Percentiles rank a stretch among this genome's conserved stretches.
Evolutionary conservation across 2,329 filamentous ascomycete species (phyloP).

Genomic region (Coniochaeta sp.): DNA sequence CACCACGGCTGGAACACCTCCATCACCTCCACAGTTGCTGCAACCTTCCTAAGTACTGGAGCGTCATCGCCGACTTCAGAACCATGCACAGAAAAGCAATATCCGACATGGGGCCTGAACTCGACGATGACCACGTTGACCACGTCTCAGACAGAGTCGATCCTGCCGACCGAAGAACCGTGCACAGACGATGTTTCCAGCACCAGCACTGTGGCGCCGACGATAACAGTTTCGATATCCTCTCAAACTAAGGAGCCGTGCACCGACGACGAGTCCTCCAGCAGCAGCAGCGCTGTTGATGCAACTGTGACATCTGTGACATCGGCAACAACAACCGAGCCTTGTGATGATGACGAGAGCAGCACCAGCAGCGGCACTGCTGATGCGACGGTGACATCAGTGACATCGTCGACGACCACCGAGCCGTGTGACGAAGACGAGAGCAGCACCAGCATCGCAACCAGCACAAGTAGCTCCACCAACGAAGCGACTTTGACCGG

Average conservation of each 20-base stretch:
- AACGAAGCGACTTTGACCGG: not conserved
- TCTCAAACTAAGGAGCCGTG: not conserved
- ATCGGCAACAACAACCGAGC: not conserved
- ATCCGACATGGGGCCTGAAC: not conserved
- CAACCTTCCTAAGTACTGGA: not conserved
- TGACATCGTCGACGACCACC: not conserved
- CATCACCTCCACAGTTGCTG: not conserved
- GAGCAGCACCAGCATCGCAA: not conserved
- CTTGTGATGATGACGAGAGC: not conserved
- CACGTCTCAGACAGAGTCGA: not conserved
- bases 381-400: not conserved
- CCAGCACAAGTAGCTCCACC: not conserved
- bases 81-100: not conserved
- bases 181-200: not conserved
- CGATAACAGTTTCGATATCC: not conserved
- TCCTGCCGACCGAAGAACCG: not conserved
- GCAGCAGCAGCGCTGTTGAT: not conserved
- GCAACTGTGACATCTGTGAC: not conserved
- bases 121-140: not conserved
- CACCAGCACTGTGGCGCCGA: not conserved
- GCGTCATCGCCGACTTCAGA: not conserved
- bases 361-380: not conserved
- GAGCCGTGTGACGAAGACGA: not conserved
- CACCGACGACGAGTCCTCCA: not conserved
- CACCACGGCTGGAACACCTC: not conserved